Percentiles rank a stretch among this genome's conserved stretches.
Evolutionary conservation across 192 early-diverging fungal species (phyloP).

Genomic region (Dispira simplex): DNA sequence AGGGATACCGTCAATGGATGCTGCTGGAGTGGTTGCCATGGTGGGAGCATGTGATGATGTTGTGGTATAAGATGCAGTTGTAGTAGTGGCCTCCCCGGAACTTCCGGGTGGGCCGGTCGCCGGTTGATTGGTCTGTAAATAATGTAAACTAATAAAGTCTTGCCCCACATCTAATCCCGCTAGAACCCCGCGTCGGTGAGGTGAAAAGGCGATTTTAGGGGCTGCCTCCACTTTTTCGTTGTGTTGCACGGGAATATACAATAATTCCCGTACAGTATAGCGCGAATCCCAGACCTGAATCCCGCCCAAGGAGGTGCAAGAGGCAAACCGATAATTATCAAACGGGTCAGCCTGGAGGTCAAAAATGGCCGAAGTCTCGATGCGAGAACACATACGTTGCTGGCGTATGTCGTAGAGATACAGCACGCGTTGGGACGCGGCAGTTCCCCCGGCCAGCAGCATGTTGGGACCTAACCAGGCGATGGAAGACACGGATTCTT

Average conservation of each 20-base stretch:
- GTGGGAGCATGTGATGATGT: no score
- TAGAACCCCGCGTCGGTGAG: constrained; percentile 1
- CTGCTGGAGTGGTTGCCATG: no score
- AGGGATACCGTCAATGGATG: no score
- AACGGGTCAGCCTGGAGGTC: constrained; percentile 56
- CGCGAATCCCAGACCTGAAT: constrained; percentile 64
- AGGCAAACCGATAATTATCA: constrained; percentile 47
- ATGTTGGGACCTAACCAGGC: neutral
- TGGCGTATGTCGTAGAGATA: neutral
- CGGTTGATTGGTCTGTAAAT: neutral
- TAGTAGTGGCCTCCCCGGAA: no score
- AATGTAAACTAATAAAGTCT: neutral
- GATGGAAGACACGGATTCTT: neutral
- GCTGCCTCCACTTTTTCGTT: neutral
- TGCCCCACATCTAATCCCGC: neutral
- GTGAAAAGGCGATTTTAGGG: neutral
- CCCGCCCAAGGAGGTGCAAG: constrained; percentile 44
- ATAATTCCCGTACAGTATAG: neutral
- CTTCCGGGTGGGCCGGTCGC: no score
- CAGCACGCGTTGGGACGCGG: neutral
- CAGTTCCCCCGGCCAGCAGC: neutral
- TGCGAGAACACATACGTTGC: neutral
- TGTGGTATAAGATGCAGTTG: no score
- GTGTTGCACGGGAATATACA: neutral
- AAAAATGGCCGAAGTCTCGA: constrained; percentile 27